Evolutionary conservation across 495 filamentous ascomycete genomes (phyloP).

Genomic region (Annulohypoxylon moriforme): DNA sequence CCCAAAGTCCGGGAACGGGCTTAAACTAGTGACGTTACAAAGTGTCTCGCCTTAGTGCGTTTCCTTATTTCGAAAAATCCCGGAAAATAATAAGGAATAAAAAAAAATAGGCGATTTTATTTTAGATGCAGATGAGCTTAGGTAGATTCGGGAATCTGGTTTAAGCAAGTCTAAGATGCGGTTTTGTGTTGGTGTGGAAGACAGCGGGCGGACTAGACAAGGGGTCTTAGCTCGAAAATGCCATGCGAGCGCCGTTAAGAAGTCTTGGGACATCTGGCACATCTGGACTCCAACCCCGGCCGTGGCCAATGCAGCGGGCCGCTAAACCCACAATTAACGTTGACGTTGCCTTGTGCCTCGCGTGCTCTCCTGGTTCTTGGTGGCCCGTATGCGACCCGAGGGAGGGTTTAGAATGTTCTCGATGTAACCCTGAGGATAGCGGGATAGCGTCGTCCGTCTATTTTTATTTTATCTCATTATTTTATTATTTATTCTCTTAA

Average conservation of each 20-base stretch:
- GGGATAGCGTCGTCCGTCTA: slow-evolving; percentile 15
- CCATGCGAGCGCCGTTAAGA: slow-evolving; percentile 18
- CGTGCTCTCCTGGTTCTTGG: not conserved
- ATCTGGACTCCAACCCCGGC: slow-evolving; percentile 20
- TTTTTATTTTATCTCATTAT: not conserved
- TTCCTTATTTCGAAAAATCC: not conserved
- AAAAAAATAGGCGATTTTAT: slow-evolving; percentile 8
- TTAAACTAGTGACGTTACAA: slow-evolving; percentile 40
- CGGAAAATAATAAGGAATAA: not conserved
- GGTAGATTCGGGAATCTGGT: slow-evolving; percentile 24
- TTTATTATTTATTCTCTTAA: slow-evolving; percentile 9
- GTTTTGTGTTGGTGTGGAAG: slow-evolving; percentile 47
- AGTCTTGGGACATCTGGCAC: not conserved
- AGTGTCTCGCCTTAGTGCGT: slow-evolving; percentile 32
- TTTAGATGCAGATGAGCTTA: slow-evolving; percentile 11
- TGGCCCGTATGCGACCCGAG: slow-evolving; percentile 24
- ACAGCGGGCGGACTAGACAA: slow-evolving; percentile 49
- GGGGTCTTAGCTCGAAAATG: slow-evolving; percentile 37
- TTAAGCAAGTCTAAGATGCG: not conserved
- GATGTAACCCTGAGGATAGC: slow-evolving; percentile 33
- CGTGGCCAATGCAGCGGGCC: slow-evolving; percentile 27
- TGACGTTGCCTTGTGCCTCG: slow-evolving; percentile 4
- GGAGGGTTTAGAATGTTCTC: slow-evolving; percentile 12
- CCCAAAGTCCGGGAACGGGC: slow-evolving; percentile 16
- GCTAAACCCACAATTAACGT: slow-evolving; percentile 24